phyloP scores from a whole-genome alignment of 2,329 filamentous ascomycete genomes.

The Diaporthe destruens region DNA sequence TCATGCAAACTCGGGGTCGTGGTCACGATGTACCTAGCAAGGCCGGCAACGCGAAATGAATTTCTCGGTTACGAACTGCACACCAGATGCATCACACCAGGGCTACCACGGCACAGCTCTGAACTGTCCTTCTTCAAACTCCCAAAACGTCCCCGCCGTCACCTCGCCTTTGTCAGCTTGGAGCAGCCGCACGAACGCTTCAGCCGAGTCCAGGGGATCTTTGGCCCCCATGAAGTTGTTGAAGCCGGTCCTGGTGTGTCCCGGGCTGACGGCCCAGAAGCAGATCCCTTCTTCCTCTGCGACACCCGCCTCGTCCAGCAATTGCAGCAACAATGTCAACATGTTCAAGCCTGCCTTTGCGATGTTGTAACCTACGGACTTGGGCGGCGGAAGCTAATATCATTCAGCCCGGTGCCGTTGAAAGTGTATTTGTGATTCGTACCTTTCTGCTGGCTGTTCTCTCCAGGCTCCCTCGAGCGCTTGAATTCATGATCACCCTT shows the following conservation, averaged over 20 bases:
- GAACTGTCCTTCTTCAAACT: constrained; percentile 43
- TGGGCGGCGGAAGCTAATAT: constrained; percentile 27
- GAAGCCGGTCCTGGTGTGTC: constrained; percentile 43
- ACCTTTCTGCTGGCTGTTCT: constrained; percentile 42
- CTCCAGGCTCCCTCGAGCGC: constrained; percentile 41
- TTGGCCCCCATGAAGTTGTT: constrained; percentile 43
- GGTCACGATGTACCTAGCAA: background rate
- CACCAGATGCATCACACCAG: too few relatives aligned
- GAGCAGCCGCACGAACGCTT: constrained; percentile 41
- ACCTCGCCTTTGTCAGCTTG: constrained; percentile 39
- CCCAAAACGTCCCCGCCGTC: constrained; percentile 41
- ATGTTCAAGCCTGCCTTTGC: constrained; percentile 45
- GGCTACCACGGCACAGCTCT: constrained; percentile 41
- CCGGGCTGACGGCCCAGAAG: constrained; percentile 43
- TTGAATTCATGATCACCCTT: constrained; percentile 44
- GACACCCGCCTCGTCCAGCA: constrained; percentile 31
- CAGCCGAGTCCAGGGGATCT: constrained; percentile 41
- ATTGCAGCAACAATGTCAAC: constrained; percentile 42
- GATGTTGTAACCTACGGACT: constrained; percentile 40
- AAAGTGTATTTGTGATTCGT: background rate
- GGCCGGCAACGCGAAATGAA: constrained; percentile 33
- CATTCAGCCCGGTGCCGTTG: background rate
- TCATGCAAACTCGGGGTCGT: background rate
- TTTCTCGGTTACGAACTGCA: background rate
- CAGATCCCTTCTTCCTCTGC: constrained; percentile 33